These are phyloP conservation scores for Sisymbrium altissimum DNA, from an alignment of 345 rosid species.

Conservation along the genomic window DNA sequence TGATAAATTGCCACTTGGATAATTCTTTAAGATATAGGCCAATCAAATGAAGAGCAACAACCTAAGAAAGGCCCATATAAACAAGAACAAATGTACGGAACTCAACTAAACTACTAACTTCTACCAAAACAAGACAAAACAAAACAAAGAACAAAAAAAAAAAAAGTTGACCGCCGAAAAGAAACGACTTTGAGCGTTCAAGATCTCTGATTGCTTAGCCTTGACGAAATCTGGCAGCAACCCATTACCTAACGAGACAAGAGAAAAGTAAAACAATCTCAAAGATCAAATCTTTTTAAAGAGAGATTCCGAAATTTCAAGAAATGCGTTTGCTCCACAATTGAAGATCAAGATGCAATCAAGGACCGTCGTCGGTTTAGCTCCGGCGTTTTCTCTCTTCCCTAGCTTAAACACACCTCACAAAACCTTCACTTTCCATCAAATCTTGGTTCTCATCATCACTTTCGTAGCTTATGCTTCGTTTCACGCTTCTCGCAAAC, in stretches of 20 bases:
- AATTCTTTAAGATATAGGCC: no score
- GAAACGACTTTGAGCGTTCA: conserved; percentile 1
- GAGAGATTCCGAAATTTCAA: not conserved
- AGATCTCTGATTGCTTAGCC: conserved; percentile 22
- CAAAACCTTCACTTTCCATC: conserved; percentile 66
- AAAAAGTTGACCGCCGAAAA: not conserved
- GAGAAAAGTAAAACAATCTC: not conserved
- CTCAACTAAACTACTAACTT: not conserved
- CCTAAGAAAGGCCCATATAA: not conserved
- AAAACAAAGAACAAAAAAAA: not conserved
- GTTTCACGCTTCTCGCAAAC: conserved; percentile 94
- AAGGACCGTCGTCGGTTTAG: conserved; percentile 27
- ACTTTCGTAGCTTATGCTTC: conserved; percentile 87
- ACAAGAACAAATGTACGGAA: no score
- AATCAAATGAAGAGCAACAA: no score
- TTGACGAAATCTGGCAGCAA: not conserved
- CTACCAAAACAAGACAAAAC: not conserved
- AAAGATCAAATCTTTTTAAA: not conserved
- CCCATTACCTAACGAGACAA: not conserved
- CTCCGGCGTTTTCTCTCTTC: conserved; percentile 56
- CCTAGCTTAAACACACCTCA: conserved; percentile 58
- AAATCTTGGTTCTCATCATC: conserved; percentile 47
- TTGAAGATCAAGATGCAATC: conserved; percentile 37
- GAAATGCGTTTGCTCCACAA: not conserved
- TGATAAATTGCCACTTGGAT: no score